A percentile compares a stretch with the other conserved stretches of the same genome.
Evolutionary conservation across 768 basidiomycete species (phyloP).

Genomic region (Amanita brunnescens): DNA sequence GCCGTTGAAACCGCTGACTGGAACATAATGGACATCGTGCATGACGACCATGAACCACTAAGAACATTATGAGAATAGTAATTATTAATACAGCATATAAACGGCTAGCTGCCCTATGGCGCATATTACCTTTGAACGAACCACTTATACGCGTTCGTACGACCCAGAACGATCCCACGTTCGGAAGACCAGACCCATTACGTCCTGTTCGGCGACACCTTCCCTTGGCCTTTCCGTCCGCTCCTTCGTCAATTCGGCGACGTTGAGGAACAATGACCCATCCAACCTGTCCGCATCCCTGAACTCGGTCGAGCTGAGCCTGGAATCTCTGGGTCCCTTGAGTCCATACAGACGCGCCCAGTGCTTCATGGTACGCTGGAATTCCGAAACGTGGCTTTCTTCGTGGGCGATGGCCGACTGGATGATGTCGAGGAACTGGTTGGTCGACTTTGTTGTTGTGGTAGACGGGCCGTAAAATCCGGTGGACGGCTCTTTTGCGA

Average conservation of each 20-base stretch:
- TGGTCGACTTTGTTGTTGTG: constrained; percentile 28
- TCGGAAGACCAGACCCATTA: constrained; percentile 7
- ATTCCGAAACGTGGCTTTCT: constrained; percentile 40
- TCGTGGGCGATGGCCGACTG: constrained; percentile 44
- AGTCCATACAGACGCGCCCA: constrained; percentile 38
- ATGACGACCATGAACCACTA: too few relatives aligned
- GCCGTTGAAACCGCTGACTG: too few relatives aligned
- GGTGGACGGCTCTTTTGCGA: constrained; percentile 12
- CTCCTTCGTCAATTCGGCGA: constrained; percentile 39
- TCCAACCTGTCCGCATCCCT: constrained; percentile 41
- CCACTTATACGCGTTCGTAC: neutral
- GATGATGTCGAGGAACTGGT: constrained; percentile 50
- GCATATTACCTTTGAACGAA: neutral
- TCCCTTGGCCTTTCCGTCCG: constrained; percentile 20
- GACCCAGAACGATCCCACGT: constrained; percentile 20
- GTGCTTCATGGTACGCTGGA: constrained; percentile 47
- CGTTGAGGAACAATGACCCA: constrained; percentile 49
- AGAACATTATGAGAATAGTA: neutral
- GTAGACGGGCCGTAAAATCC: too few relatives aligned
- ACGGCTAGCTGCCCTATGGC: neutral
- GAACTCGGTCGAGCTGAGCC: constrained; percentile 21
- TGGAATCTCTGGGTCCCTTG: constrained; percentile 11
- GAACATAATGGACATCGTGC: too few relatives aligned
- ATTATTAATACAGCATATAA: neutral
- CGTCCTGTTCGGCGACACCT: constrained; percentile 13